Percentiles rank a stretch among this genome's conserved stretches.
These are phyloP conservation scores for Huntiella omanensis DNA, from an alignment of 2,329 filamentous ascomycete genomes.

Conservation along the genomic window DNA sequence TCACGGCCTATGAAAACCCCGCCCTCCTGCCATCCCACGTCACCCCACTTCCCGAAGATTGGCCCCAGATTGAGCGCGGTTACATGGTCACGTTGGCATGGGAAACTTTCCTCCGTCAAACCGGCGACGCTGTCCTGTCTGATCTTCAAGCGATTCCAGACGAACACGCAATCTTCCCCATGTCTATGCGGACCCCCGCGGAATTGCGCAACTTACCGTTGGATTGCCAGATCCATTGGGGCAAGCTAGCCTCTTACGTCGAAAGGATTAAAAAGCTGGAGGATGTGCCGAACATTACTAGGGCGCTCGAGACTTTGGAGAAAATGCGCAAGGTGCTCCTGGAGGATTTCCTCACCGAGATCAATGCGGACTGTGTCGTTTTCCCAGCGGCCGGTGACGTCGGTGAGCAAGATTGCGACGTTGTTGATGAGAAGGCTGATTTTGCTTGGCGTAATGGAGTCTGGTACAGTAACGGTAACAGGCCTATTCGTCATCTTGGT, in stretches of 20 bases:
- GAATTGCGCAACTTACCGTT: conserved; percentile 12
- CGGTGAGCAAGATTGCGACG: conserved; percentile 28
- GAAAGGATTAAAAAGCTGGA: conserved; percentile 18
- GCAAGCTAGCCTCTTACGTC: conserved; percentile 12
- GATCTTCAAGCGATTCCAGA: conserved; percentile 22
- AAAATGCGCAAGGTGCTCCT: conserved; percentile 27
- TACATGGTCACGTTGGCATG: conserved; percentile 31
- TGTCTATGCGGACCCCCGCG: conserved; percentile 12
- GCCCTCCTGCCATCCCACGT: conserved; percentile 21
- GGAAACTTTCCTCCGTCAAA: conserved; percentile 29
- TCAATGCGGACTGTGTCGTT: conserved; percentile 25
- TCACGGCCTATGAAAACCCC: conserved; percentile 28
- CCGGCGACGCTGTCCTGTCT: conserved; percentile 21
- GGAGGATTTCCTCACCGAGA: conserved; percentile 29
- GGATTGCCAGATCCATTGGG: conserved; percentile 13
- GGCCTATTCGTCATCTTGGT: conserved; percentile 32
- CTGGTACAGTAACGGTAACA: conserved; percentile 33
- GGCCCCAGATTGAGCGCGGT: conserved; percentile 27
- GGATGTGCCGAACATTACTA: conserved; percentile 22
- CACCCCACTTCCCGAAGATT: conserved; percentile 22
- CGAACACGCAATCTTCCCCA: conserved; percentile 20
- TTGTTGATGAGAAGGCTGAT: conserved; percentile 12
- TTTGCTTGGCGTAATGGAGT: conserved; percentile 23
- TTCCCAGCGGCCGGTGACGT: conserved; percentile 33
- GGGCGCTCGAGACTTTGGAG: conserved; percentile 27